Conservation (phyloP, 2,329 filamentous ascomycete species). For the Cylindrodendrum hubeiense region DNA sequence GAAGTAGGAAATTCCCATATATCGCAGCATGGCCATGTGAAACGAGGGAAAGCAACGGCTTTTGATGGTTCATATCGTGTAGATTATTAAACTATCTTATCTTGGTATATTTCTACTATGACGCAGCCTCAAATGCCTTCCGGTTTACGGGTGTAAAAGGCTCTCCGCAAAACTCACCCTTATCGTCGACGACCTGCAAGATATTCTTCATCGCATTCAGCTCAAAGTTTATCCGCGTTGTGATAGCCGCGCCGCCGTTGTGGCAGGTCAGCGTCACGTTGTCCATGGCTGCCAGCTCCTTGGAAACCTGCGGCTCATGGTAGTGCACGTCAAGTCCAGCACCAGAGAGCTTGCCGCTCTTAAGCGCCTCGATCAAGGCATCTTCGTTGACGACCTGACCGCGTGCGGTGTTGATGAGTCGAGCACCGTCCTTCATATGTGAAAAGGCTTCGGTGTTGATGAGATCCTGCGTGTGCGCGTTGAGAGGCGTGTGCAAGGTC, state of each 20-base stretch:
- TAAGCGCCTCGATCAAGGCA: conserved; percentile 60
- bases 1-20: too few species aligned
- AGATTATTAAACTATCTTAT: background rate
- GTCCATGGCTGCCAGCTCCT: conserved; percentile 51
- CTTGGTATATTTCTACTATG: background rate
- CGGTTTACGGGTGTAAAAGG: conserved; percentile 33
- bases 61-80: background rate
- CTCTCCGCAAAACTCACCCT: conserved; percentile 30
- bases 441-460: conserved; percentile 30
- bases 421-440: conserved; percentile 60
- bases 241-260: conserved; percentile 52
- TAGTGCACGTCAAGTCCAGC: conserved; percentile 68
- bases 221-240: conserved; percentile 56
- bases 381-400: conserved; percentile 65
- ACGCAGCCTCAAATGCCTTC: conserved; percentile 17
- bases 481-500: conserved; percentile 47
- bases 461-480: conserved; percentile 30
- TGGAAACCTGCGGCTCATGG: conserved; percentile 62
- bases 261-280: conserved; percentile 55
- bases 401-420: conserved; percentile 65
- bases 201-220: conserved; percentile 39
- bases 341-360: conserved; percentile 57
- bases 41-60: background rate
- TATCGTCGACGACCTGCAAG: conserved; percentile 36
- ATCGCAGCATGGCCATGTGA: too few species aligned